These are phyloP conservation scores for Penicillium manginii DNA, from an alignment of 495 filamentous ascomycete species.

Conservation along the genomic window DNA sequence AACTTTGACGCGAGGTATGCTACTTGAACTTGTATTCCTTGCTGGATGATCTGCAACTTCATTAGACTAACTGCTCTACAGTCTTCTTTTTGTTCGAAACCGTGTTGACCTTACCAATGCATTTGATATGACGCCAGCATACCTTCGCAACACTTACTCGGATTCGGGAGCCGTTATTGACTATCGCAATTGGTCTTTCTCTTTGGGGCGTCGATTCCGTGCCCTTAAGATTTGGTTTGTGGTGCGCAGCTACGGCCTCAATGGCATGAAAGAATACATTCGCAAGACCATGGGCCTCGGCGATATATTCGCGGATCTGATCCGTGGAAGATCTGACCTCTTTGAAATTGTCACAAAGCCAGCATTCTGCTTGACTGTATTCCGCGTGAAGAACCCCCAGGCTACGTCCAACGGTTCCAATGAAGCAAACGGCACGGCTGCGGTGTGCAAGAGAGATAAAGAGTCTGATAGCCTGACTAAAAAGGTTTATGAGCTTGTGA, in stretches of 20 bases:
- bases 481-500: slow-evolving; percentile 76
- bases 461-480: slow-evolving; percentile 71
- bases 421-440: slow-evolving; percentile 5
- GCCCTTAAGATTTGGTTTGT: slow-evolving; percentile 98
- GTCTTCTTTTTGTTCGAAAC: slow-evolving; percentile 76
- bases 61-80: slow-evolving; percentile 28
- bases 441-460: slow-evolving; percentile 44
- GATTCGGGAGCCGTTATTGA: slow-evolving; percentile 89
- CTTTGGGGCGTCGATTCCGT: slow-evolving; percentile 89
- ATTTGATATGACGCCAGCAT: slow-evolving; percentile 80
- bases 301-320: slow-evolving; percentile 64
- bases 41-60: not conserved
- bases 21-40: not conserved
- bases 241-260: slow-evolving; percentile 80
- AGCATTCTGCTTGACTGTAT: slow-evolving; percentile 79
- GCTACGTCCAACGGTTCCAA: slow-evolving; percentile 23
- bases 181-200: slow-evolving; percentile 98
- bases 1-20: slow-evolving; percentile 84
- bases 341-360: slow-evolving; percentile 79
- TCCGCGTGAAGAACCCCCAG: slow-evolving; percentile 52
- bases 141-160: slow-evolving; percentile 78
- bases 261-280: slow-evolving; percentile 76
- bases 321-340: slow-evolving; percentile 66
- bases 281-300: slow-evolving; percentile 67
- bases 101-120: slow-evolving; percentile 75